Conservation (phyloP, 2,329 filamentous ascomycete species). For the Fusarium sp. region DNA sequence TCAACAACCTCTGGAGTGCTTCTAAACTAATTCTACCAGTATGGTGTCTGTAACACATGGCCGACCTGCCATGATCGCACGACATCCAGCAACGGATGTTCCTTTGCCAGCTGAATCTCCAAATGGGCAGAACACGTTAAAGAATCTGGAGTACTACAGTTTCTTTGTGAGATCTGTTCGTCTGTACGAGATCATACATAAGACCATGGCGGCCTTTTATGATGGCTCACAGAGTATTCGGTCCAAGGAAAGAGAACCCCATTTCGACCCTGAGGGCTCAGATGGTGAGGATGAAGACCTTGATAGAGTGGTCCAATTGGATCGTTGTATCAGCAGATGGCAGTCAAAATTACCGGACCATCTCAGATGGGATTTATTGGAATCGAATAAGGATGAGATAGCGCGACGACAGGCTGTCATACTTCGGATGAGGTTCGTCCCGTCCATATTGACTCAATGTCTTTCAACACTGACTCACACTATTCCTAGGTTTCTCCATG, state of each 20-base stretch:
- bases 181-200: constrained; percentile 53
- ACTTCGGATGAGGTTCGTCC: constrained; percentile 47
- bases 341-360: constrained; percentile 45
- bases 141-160: constrained; percentile 27
- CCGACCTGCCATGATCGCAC: constrained; percentile 50
- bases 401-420: constrained; percentile 48
- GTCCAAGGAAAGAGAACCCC: constrained; percentile 1
- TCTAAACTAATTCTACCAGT: constrained; percentile 21
- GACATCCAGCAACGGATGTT: constrained; percentile 41
- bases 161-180: constrained; percentile 52
- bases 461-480: background rate
- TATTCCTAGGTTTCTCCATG: constrained; percentile 47
- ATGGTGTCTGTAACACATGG: constrained; percentile 53
- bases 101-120: constrained; percentile 39
- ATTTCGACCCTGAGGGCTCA: background rate
- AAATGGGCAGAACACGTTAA: background rate
- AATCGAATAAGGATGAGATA: constrained; percentile 39
- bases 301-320: constrained; percentile 47
- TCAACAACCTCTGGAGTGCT: accelerated
- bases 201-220: constrained; percentile 46
- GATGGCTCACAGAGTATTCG: constrained; percentile 20
- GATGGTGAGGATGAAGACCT: constrained; percentile 44
- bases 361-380: constrained; percentile 35
- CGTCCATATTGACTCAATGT: background rate
- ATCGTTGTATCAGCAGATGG: constrained; percentile 48